A percentile compares a stretch with the other conserved stretches of the same genome.
These are phyloP conservation scores for Pisolithus tinctorius DNA, from an alignment of 768 basidiomycete species.

Conservation along the genomic window DNA sequence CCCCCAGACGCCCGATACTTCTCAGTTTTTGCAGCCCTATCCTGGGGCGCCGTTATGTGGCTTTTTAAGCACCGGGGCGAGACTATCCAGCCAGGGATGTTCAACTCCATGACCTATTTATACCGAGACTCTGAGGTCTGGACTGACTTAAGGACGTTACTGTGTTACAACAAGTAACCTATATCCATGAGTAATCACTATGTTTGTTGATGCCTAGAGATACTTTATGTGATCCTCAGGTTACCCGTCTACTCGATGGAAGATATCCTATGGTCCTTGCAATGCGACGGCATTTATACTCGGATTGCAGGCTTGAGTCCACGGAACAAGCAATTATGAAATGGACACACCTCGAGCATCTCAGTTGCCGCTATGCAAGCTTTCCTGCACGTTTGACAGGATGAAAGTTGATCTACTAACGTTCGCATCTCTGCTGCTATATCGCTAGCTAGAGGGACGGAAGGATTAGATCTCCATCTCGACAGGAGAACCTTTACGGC, in stretches of 20 bases:
- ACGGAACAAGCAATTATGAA: background rate
- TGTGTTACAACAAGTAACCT: constrained; percentile 81
- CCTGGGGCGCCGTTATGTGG: constrained; percentile 98
- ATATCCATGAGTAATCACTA: background rate
- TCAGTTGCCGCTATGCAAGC: constrained; percentile 59
- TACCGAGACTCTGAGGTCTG: constrained; percentile 91
- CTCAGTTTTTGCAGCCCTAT: constrained; percentile 76
- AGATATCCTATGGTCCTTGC: constrained; percentile 46
- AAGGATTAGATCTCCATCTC: background rate
- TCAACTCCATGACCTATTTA: constrained; percentile 91
- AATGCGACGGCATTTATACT: constrained; percentile 62
- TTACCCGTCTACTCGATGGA: constrained; percentile 20
- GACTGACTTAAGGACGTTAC: constrained; percentile 71
- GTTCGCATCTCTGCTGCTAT: constrained; percentile 60
- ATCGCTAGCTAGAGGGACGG: constrained; percentile 44
- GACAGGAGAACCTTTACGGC: constrained; percentile 4
- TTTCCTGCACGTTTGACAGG: constrained; percentile 49
- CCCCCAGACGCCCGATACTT: constrained; percentile 86
- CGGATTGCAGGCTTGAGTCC: constrained; percentile 5
- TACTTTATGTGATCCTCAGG: constrained; percentile 5
- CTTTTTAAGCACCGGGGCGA: constrained; percentile 82
- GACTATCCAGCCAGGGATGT: constrained; percentile 95
- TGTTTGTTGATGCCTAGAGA: background rate
- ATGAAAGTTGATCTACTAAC: constrained; percentile 38
- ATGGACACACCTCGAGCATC: constrained; percentile 54